Evolutionary conservation across 2,329 filamentous ascomycete genomes (phyloP).

Genomic region (Sporothrix brasiliensis): DNA sequence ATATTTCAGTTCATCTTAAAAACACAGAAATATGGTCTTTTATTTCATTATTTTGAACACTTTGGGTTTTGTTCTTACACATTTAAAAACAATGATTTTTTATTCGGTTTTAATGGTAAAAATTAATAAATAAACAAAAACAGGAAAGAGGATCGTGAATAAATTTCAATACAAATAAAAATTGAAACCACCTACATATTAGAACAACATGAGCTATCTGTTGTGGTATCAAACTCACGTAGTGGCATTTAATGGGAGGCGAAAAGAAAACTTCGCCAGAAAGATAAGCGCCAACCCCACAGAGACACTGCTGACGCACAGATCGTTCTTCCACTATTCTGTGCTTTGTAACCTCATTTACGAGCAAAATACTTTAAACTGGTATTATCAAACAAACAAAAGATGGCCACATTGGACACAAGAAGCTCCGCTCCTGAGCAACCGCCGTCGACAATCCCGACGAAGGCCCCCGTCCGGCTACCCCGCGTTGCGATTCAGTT

Average conservation of each 20-base stretch:
- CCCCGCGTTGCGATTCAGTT: conserved; percentile 86
- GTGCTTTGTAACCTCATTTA: not conserved
- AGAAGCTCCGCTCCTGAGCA: not conserved
- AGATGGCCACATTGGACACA: not conserved
- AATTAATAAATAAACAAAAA: too few relatives aligned
- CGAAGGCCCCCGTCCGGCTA: conserved; percentile 46
- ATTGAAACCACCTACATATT: not conserved
- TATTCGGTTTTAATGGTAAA: too few relatives aligned
- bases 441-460: not conserved
- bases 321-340: not conserved
- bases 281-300: not conserved
- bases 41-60: too few relatives aligned
- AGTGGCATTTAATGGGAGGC: not conserved
- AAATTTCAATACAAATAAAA: not conserved
- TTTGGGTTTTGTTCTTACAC: too few relatives aligned
- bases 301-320: not conserved
- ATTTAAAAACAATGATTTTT: too few relatives aligned
- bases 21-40: too few relatives aligned
- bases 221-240: too few relatives aligned
- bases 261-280: not conserved
- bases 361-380: not conserved
- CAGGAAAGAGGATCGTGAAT: not conserved
- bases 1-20: too few relatives aligned
- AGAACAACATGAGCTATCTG: not conserved
- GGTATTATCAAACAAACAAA: not conserved